Base-by-base conservation (phyloP, 441 rosid species). In the Eutrema salsugineum region DNA sequence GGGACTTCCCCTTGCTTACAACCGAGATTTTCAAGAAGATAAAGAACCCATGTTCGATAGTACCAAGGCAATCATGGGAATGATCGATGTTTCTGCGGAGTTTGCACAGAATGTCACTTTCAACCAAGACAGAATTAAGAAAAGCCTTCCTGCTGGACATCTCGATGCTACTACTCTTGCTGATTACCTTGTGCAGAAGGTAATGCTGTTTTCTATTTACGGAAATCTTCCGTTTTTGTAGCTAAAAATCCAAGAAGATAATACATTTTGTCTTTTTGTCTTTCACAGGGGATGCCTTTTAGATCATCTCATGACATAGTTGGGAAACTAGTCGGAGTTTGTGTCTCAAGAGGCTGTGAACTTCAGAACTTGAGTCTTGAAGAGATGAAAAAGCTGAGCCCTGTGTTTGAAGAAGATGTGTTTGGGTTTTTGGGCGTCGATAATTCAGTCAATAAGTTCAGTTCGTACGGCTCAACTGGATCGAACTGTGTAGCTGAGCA, bases 11-110 rank as follows among this genome's bases (percentile, higher is more conserved):
- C 88, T 88, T 70, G 98, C 96, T 57, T 95, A 92, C 71, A 92
- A 92, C 71, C 90, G 99, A 11, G 99, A 95, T 83, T 83, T 95
- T 48, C 97, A 94, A 93, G 99, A 95, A 87, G 99, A 95, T 55
- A 92, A 95, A 83, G 93, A 95, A 71, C 99, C 99, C 2, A 81
- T 78, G 64, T 95, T 91, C 63, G 98, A 92, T 70, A 95, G 99
- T 1, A 87, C 94, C 35, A 92, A 88, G 83, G 84, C 97, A 10
- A 78, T 89, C 43, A 28, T 86, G 57, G 97, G 89, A 43, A 92
- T 95, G 98, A 96, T 95, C 42, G 94, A 95, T 77, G 93, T 95
- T 3, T 95, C 98, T 11, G 91, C 97, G 6, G 98, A 95, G 74
- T 95, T 95, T 77, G 95, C 99, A 2, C 88, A 83, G 50, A 95